These are phyloP conservation scores for Oryza glumipatula DNA, from an alignment of 176 grass and related monocot genomes.

Conservation along the genomic window DNA sequence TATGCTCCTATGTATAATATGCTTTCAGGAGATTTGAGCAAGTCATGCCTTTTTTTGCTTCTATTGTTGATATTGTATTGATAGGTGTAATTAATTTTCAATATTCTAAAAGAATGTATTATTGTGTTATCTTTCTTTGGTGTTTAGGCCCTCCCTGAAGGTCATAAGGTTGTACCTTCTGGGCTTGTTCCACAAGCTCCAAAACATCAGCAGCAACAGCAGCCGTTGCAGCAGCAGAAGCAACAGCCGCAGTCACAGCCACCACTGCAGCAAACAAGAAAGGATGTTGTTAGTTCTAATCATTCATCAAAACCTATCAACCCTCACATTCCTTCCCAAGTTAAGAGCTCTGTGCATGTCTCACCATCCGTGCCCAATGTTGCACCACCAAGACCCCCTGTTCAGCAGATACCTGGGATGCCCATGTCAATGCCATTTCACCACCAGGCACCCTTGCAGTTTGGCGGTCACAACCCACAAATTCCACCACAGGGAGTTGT, in stretches of 20 bases:
- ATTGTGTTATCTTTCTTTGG: constrained; percentile 4
- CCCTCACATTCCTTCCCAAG: constrained; percentile 49
- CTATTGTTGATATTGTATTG: constrained; percentile 11
- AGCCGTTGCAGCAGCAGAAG: constrained; percentile 12
- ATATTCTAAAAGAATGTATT: constrained; percentile 24
- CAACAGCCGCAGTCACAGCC: background rate
- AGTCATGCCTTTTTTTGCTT: constrained; percentile 6
- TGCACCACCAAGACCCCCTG: constrained; percentile 41
- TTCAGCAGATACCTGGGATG: constrained; percentile 47
- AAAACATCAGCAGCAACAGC: constrained; percentile 73
- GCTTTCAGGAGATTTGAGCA: constrained; percentile 3
- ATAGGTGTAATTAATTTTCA: background rate
- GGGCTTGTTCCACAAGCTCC: constrained; percentile 43
- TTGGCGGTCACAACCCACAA: constrained; percentile 62
- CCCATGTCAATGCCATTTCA: constrained; percentile 57
- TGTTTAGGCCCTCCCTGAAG: constrained; percentile 56
- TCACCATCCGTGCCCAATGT: constrained; percentile 45
- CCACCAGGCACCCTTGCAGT: constrained; percentile 72
- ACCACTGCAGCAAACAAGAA: constrained; percentile 45
- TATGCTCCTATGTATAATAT: background rate
- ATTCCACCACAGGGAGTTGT: constrained; percentile 62
- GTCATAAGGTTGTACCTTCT: constrained; percentile 47
- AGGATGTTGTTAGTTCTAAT: constrained; percentile 48
- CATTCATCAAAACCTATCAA: constrained; percentile 52
- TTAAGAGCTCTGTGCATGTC: constrained; percentile 50